Base-by-base conservation (phyloP, 2,329 filamentous ascomycete genomes). In the Dothiorella sarmentorum region DNA sequence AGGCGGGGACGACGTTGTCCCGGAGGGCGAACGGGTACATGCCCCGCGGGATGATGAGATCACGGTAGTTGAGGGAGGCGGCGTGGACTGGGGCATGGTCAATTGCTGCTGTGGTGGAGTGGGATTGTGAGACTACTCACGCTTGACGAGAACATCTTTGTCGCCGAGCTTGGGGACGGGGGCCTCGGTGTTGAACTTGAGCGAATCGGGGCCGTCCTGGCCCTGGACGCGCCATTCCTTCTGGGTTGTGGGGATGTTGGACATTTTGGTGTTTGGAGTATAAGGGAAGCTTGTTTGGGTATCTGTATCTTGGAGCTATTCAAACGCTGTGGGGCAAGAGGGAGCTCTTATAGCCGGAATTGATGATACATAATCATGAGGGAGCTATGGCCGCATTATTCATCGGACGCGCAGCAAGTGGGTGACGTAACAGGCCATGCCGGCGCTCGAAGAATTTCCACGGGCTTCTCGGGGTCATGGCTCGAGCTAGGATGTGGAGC, bases 91-190 rank as follows among this genome's bases (percentile, higher is more conserved):
- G 37, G 9, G 22, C 42, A 29, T 20, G 7, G 24, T 27, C 26
- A 43, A 37, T 52, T n/a, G 29, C 4, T 17, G 24, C 15, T 26
- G 22, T 5, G 43, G 17, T 7, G 15, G n/a, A 7, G 20, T 6
- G 22, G 2, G 18, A 13, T 26, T 3, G 4, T 13, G 24, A 6
- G 17, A 33, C 35, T 35, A 24, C 70, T 56, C 67, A 78, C 77
- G 78, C 71, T 87, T 88, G 64, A 92, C 84, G 31, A 92, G 79
- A 5, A 91, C 87, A 24, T 92, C 85, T 61, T 82, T 82, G 57
- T 90, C 87, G 45, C 87, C 87, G 1, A 87, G 68, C 63, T 83
- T 73, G 13, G 86, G 85, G 2, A 90, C 67, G 1, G 79, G 66
- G 0, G 73, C 78, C 37, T 75, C 72, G 47, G 80, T 76, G 52